Evolutionary conservation across 225 moss, liverwort and hornwort species (phyloP), one percentile per base, ranked within the genome.

Genomic region (Physcomitrium patens): DNA sequence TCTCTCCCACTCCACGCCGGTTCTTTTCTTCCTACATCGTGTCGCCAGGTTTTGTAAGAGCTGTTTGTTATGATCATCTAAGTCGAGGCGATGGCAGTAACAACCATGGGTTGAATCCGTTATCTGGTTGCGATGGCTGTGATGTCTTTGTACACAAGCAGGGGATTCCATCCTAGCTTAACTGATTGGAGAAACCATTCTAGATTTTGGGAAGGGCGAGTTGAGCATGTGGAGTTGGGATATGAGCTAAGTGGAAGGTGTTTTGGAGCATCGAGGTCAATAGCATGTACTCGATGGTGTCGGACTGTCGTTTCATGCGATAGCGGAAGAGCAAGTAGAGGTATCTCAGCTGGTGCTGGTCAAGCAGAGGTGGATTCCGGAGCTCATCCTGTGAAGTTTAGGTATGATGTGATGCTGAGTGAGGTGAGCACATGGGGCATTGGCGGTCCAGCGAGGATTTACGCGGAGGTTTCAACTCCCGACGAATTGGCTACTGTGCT

Each of bases 351-450:
- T 44, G 56, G 3, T 17, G 70, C 3, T 20, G 11, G 55, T 12
- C 37, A 56, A n/a, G 56, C 12, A 18, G 3, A 4, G 56, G 52
- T 24, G 50, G 52, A 27, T 18, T 42, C 13, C 1, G 44, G 44
- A 12, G 67, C 58, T 27, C 13, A 4, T 54, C 22, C 47, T 65
- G 27, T 59, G 20, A 70, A 55, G 8, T 78, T 71, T 19, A 63
- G n/a, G 16, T 45, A 62, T 23, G 88, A 86, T 42, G 88, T 82
- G 52, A 77, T 76, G 68, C 74, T 91, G 82, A 86, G 91, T 26
- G 86, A 91, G 79, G 69, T 88, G 76, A 85, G 86, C 44, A 88
- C 82, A 10, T 86, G 79, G 82, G 91, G 91, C 16, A 91, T 91
- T 1, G 91, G 91, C 46, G 91, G 88, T 12, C 91, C 85, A 37